These are phyloP conservation scores for Alternaria conjuncta DNA, from an alignment of 2,329 filamentous ascomycete genomes.

Conservation along the genomic window DNA sequence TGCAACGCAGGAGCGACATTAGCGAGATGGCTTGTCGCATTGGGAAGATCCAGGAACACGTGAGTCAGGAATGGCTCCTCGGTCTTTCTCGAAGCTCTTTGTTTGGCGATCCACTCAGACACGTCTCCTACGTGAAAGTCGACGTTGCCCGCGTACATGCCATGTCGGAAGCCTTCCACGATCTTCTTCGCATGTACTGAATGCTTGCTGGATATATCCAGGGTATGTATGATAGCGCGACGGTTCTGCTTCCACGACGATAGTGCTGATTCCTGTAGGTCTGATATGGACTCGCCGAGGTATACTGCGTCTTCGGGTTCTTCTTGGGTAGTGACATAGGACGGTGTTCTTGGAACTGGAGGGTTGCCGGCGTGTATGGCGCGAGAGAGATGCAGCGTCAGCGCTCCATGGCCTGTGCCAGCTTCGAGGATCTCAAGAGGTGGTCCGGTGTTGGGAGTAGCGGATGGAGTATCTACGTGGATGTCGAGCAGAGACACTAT, in stretches of 20 bases:
- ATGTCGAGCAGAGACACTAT: conserved; percentile 81
- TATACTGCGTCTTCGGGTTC: conserved; percentile 40
- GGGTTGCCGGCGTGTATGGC: conserved; percentile 78
- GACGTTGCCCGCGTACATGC: conserved; percentile 72
- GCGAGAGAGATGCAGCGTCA: conserved; percentile 77
- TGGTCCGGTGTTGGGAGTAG: conserved; percentile 42
- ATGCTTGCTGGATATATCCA: conserved; percentile 70
- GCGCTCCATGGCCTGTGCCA: conserved; percentile 81
- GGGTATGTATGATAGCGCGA: conserved; percentile 74
- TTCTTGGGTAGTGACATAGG: conserved; percentile 17
- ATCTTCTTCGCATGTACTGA: conserved; percentile 69
- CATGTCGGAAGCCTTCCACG: conserved; percentile 70
- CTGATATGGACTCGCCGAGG: conserved; percentile 40
- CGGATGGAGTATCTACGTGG: conserved; percentile 58
- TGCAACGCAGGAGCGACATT: conserved; percentile 65
- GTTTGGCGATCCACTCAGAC: conserved; percentile 65
- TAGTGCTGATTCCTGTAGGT: conserved; percentile 35
- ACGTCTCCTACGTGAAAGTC: conserved; percentile 77
- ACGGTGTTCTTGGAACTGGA: conserved; percentile 49
- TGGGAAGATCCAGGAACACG: conserved; percentile 76
- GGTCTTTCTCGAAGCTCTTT: conserved; percentile 43
- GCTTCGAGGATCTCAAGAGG: conserved; percentile 80
- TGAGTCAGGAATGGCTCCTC: conserved; percentile 70
- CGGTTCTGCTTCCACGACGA: conserved; percentile 56
- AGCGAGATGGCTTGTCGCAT: conserved; percentile 61